A percentile compares a stretch with the other conserved stretches of the same genome.
These are phyloP conservation scores for Nicotiana rustica DNA, from an alignment of 305 asterid species.

Conservation along the genomic window DNA sequence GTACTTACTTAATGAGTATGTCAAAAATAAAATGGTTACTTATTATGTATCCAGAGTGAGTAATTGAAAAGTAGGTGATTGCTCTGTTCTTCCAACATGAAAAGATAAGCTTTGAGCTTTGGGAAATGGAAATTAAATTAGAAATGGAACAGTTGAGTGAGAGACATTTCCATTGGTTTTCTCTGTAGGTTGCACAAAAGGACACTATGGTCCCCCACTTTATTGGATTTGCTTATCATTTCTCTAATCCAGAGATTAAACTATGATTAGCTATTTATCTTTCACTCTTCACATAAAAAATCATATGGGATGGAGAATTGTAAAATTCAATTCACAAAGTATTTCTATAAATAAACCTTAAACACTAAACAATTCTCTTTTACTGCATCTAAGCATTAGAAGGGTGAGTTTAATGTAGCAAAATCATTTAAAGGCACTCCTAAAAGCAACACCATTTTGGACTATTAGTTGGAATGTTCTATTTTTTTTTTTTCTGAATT, in stretches of 20 bases:
- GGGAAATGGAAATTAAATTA: neutral
- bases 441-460: neutral
- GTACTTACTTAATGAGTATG: too few relatives aligned
- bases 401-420: too few relatives aligned
- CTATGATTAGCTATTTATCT: neutral
- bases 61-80: too few relatives aligned
- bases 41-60: too few relatives aligned
- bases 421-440: neutral
- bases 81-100: neutral
- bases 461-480: neutral
- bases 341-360: too few relatives aligned
- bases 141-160: conserved; percentile 36
- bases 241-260: neutral
- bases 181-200: neutral
- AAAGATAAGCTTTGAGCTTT: neutral
- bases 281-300: neutral
- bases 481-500: neutral
- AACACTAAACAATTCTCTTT: too few relatives aligned
- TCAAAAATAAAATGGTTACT: too few relatives aligned
- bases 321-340: neutral
- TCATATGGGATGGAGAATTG: neutral
- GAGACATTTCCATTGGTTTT: neutral
- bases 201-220: neutral
- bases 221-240: neutral
- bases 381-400: too few relatives aligned